These are phyloP conservation scores for Flaveria ramosissima DNA, from an alignment of 129 eudicot species.

Conservation along the genomic window DNA sequence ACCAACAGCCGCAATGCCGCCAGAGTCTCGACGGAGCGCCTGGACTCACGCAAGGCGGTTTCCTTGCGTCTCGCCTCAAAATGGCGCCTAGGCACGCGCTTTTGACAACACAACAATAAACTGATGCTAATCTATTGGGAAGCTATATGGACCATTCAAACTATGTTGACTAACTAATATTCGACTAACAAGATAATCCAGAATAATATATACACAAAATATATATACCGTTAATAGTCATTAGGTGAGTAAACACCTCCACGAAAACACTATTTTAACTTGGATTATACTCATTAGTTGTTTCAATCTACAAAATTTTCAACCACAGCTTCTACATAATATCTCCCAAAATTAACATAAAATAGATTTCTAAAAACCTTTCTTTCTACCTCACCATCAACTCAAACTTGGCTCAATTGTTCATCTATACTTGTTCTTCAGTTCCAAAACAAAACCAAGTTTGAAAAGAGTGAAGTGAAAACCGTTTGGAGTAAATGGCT, in stretches of 20 bases:
- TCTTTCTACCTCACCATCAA: slow-evolving; percentile 44
- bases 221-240: neutral
- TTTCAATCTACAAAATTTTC: slow-evolving; percentile 32
- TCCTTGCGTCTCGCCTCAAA: too few species aligned
- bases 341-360: slow-evolving; percentile 18
- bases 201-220: neutral
- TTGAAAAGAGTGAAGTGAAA: slow-evolving; percentile 37
- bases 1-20: too few species aligned
- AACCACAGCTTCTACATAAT: slow-evolving; percentile 16
- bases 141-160: too few species aligned
- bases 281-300: slow-evolving; percentile 22
- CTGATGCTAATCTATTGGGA: too few species aligned
- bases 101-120: too few species aligned
- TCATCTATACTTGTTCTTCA: slow-evolving; percentile 16
- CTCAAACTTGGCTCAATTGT: slow-evolving; percentile 29
- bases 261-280: slow-evolving; percentile 5
- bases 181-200: too few species aligned
- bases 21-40: too few species aligned
- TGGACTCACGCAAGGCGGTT: too few species aligned
- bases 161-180: too few species aligned
- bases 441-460: slow-evolving; percentile 31
- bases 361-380: slow-evolving; percentile 22
- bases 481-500: slow-evolving; percentile 19
- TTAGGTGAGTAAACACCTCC: neutral
- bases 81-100: too few species aligned